A percentile compares a stretch with the other conserved stretches of the same genome.
These are phyloP conservation scores for Botrytis deweyae DNA, from an alignment of 2,329 filamentous ascomycete genomes.

Conservation along the genomic window DNA sequence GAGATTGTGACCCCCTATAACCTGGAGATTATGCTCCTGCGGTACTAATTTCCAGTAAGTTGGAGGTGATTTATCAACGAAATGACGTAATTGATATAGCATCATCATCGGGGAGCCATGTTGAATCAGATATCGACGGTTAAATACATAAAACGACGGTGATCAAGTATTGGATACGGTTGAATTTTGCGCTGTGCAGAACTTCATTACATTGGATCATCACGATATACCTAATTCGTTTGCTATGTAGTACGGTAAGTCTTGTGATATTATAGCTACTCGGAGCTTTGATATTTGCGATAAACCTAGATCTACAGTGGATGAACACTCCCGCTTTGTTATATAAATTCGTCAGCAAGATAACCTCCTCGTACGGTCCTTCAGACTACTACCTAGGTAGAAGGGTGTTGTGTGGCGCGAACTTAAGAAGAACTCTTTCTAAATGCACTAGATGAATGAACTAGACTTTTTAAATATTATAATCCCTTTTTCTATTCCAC, in stretches of 20 bases:
- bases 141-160: no score
- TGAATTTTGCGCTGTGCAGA: background rate
- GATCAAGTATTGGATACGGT: background rate
- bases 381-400: background rate
- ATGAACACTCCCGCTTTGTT: background rate
- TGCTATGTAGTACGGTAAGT: background rate
- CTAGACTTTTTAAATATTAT: background rate
- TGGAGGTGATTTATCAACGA: no score
- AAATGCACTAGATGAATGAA: background rate
- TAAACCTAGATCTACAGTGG: background rate
- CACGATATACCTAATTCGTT: background rate
- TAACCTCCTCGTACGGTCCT: background rate
- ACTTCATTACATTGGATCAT: background rate
- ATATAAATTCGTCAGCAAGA: background rate
- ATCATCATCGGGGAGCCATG: background rate
- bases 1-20: background rate
- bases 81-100: no score
- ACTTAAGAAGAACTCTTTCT: background rate
- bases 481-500: background rate
- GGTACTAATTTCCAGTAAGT: accelerated
- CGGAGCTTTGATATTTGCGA: background rate
- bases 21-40: background rate
- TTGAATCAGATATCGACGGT: background rate
- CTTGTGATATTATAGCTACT: background rate
- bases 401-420: background rate